phyloP scores from a whole-genome alignment of 345 rosid genomes.

The Toxicodendron radicans region DNA sequence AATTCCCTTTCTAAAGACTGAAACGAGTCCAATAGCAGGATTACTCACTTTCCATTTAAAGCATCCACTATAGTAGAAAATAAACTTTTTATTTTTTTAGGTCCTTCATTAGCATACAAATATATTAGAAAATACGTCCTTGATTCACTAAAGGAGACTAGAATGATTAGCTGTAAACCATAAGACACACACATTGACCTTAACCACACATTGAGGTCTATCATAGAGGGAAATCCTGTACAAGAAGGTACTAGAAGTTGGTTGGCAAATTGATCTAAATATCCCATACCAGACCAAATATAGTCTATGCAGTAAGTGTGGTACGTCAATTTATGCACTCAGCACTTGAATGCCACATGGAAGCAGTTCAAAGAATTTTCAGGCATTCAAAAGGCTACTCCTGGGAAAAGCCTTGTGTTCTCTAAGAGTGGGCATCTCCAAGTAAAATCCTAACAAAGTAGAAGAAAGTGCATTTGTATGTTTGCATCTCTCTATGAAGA shows the following conservation, averaged over 20 bases:
- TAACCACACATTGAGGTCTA: too few relatives aligned
- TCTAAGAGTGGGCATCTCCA: background rate
- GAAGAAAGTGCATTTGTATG: too few relatives aligned
- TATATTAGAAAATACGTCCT: background rate
- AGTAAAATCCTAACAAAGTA: background rate
- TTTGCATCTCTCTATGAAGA: too few relatives aligned
- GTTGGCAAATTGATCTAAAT: background rate
- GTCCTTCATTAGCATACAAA: background rate
- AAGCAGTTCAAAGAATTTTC: too few relatives aligned
- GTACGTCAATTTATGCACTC: background rate
- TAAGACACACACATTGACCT: too few relatives aligned
- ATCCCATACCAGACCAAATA: background rate
- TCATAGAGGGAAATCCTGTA: background rate
- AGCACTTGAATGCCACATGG: too few relatives aligned
- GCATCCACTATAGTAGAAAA: background rate
- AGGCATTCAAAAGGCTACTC: background rate
- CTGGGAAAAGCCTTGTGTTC: background rate
- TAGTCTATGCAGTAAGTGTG: background rate
- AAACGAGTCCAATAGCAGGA: background rate
- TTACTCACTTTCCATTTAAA: background rate
- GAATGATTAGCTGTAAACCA: background rate
- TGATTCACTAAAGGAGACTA: background rate
- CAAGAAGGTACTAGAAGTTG: background rate
- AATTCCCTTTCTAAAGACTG: background rate
- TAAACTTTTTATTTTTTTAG: background rate